Evolutionary conservation across 2,329 filamentous ascomycete species (phyloP).

Genomic region (Pseudogymnoascus sp.): DNA sequence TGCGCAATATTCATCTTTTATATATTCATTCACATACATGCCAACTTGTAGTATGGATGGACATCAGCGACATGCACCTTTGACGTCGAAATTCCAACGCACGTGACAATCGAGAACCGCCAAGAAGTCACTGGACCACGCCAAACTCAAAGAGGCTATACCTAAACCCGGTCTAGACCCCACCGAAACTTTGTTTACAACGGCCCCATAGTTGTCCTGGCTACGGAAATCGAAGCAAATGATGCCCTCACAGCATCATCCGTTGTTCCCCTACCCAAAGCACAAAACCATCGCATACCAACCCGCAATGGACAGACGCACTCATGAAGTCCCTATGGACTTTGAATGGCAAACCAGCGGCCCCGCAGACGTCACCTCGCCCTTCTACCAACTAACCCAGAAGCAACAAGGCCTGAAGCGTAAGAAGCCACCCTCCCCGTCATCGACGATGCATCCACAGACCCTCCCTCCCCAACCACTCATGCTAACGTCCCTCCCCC

Average conservation of each 20-base stretch:
- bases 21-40: neutral
- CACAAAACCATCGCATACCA: neutral
- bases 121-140: constrained; percentile 7
- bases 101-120: neutral
- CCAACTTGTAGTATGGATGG: neutral
- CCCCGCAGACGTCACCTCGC: constrained; percentile 54
- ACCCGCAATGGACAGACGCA: constrained; percentile 45
- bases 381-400: constrained; percentile 47
- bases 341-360: constrained; percentile 55
- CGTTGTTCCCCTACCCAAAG: constrained; percentile 1
- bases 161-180: neutral
- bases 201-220: constrained; percentile 7
- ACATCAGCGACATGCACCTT: neutral
- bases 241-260: constrained; percentile 3
- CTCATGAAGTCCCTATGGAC: constrained; percentile 57
- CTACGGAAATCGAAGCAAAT: neutral
- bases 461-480: neutral
- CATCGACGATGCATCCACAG: neutral
- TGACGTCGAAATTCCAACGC: neutral
- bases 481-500: constrained; percentile 12
- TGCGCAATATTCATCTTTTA: neutral
- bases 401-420: constrained; percentile 21
- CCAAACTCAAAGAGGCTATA: constrained; percentile 6
- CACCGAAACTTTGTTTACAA: constrained; percentile 6
- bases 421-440: constrained; percentile 14